Base-by-base conservation (phyloP, 768 basidiomycete species). In the Mycena sanguinolenta region DNA sequence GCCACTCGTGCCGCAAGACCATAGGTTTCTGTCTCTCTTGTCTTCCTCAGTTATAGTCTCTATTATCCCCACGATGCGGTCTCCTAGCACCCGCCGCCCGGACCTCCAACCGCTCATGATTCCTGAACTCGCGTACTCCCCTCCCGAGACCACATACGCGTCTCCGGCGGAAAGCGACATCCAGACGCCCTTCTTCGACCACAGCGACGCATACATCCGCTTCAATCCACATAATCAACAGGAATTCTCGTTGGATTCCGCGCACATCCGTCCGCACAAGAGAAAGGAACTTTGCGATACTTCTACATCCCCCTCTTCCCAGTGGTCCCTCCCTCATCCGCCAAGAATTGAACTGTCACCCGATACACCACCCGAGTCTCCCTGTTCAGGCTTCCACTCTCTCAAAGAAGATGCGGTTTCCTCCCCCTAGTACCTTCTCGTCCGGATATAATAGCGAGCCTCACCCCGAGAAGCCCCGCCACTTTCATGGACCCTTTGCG, bases 81-180 rank as follows among this genome's bases (percentile, higher is more conserved):
- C 75, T 52, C 65, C 67, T 49, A 73, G 69, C 74, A 63, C 75
- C 68, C 73, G 68, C 54, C 75, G 67, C 60, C 67, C 70, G 27
- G 61, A 74, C 70, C 60, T 77, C 57, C 73, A 72, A 46, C 75
- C 74, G 34, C 74, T 72, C 50, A 76, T 73, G 69, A 75, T 75
- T n/a, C 75, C 75, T 42, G 77, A 77, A 32, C 75, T 76, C 55
- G 68, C 76, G 52, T 74, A 73, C 69, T 77, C 77, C 32, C 76
- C 77, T 72, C 77, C 79, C 67, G 83, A 82, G 46, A 81, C 82
- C 44, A 77, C 75, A 32, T 79, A 79, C 73, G 69, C 74, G n/a
- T 82, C 79, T 50, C 79, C 82, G 10, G 79, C 82, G 64, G 84
- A 84, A 75, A 83, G 82, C 75, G 82, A 85, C 63, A 76, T 85